phyloP scores from a whole-genome alignment of 176 grass and related monocot species.

The Oryza longistaminata region DNA sequence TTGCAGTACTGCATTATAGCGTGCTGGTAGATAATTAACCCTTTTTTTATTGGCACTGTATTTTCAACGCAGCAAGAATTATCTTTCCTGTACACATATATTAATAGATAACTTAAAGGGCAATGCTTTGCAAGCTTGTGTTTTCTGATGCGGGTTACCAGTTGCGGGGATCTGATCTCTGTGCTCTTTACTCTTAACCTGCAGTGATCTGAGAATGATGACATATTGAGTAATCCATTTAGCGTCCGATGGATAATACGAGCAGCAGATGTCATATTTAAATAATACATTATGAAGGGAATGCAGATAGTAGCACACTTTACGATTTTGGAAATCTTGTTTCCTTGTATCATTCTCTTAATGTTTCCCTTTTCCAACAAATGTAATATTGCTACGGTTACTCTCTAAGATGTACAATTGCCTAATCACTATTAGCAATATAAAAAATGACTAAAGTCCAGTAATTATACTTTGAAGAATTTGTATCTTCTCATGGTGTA shows the following conservation, averaged over 20 bases:
- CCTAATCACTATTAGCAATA: not conserved
- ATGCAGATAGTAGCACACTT: not conserved
- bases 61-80: not conserved
- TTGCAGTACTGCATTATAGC: not conserved
- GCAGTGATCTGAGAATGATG: not conserved
- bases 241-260: not conserved
- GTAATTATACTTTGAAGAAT: constrained; percentile 28
- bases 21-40: constrained; percentile 9
- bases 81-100: not conserved
- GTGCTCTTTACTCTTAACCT: not conserved
- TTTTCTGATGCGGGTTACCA: not conserved
- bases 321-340: not conserved
- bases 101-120: not conserved
- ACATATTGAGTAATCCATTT: too few species aligned
- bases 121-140: not conserved
- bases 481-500: not conserved
- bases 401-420: not conserved
- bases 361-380: not conserved
- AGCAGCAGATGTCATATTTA: not conserved
- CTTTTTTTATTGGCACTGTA: not conserved
- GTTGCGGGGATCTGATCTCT: not conserved
- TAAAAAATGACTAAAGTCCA: not conserved
- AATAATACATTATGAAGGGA: not conserved
- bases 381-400: not conserved
- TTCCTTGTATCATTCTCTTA: not conserved